These are phyloP conservation scores for Plasmodium billcollinsi DNA, from an alignment of 169 alveolate genomes.

Conservation along the genomic window DNA sequence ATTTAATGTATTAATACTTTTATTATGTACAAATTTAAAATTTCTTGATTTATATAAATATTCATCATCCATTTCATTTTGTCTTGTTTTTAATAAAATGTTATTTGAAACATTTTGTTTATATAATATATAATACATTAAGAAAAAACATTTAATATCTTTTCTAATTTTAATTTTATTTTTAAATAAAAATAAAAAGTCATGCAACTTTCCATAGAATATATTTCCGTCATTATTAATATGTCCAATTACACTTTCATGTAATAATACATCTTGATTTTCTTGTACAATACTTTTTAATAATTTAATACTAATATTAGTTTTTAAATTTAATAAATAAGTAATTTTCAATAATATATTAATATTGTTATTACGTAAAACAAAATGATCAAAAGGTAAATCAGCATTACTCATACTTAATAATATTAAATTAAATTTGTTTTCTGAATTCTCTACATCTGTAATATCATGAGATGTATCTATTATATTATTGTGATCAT, in stretches of 20 bases:
- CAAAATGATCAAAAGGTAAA: slow-evolving; percentile 53
- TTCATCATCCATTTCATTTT: slow-evolving; percentile 49
- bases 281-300: slow-evolving; percentile 66
- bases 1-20: slow-evolving; percentile 62
- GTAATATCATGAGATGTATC: slow-evolving; percentile 30
- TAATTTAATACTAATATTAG: slow-evolving; percentile 40
- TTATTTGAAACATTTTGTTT: slow-evolving; percentile 33
- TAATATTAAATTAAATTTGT: slow-evolving; percentile 31
- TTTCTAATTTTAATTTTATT: slow-evolving; percentile 54
- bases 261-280: slow-evolving; percentile 60
- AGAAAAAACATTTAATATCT: slow-evolving; percentile 48
- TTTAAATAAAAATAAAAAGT: slow-evolving; percentile 72
- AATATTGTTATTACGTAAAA: slow-evolving; percentile 61
- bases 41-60: slow-evolving; percentile 62
- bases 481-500: slow-evolving; percentile 27
- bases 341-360: slow-evolving; percentile 58
- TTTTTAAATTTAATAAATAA: slow-evolving; percentile 64
- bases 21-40: slow-evolving; percentile 43
- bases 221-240: slow-evolving; percentile 76
- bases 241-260: slow-evolving; percentile 71
- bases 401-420: slow-evolving; percentile 62
- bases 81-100: slow-evolving; percentile 20
- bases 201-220: slow-evolving; percentile 75
- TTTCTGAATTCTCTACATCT: slow-evolving; percentile 11
- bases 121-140: slow-evolving; percentile 66